A percentile compares a stretch with the other conserved stretches of the same genome.
Evolutionary conservation across 805 yeast genomes (phyloP).

Genomic region (Cyberlindnera meyerae): DNA sequence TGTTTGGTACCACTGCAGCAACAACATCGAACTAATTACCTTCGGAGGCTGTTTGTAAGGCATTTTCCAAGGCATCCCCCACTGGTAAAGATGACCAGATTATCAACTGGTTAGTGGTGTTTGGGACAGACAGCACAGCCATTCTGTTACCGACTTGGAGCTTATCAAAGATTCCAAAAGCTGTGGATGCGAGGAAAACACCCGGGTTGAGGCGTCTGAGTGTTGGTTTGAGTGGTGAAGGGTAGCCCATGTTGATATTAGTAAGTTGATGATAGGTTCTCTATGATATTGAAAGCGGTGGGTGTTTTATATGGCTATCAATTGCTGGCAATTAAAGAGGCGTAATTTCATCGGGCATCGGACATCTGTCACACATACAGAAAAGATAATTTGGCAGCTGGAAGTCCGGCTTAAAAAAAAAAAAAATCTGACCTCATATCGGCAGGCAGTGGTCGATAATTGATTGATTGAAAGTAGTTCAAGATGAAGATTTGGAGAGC

Average conservation of each 20-base stretch:
- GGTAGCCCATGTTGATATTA: constrained; percentile 34
- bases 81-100: constrained; percentile 59
- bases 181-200: constrained; percentile 34
- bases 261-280: neutral
- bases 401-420: no score
- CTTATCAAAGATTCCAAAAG: constrained; percentile 27
- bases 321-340: no score
- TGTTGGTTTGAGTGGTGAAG: constrained; percentile 33
- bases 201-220: constrained; percentile 29
- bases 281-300: no score
- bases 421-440: no score
- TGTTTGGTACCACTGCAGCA: constrained; percentile 57
- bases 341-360: no score
- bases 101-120: constrained; percentile 29
- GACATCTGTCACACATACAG: no score
- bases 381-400: no score
- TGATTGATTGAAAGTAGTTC: no score
- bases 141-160: constrained; percentile 36
- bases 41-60: constrained; percentile 33
- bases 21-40: constrained; percentile 35
- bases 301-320: no score
- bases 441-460: no score
- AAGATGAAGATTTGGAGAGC: no score
- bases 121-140: constrained; percentile 30
- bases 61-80: constrained; percentile 38